Base-by-base conservation (phyloP, 345 rosid species). In the Ailanthus altissimus region DNA sequence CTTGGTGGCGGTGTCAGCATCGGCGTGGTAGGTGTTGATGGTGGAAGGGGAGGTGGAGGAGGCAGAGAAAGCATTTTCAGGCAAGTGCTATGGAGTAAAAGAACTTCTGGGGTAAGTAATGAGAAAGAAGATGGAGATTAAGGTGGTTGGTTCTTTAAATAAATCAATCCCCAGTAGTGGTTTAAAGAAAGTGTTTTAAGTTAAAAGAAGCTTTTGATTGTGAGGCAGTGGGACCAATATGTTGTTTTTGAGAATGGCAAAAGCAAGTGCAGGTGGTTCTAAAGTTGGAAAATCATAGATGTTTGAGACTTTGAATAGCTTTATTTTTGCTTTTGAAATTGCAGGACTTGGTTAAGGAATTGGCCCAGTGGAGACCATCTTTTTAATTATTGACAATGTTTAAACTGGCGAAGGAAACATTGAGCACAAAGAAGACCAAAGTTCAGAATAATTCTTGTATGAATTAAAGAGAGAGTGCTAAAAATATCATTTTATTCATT, bases 161-260 rank as follows among this genome's bases (percentile, higher is more conserved):
- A 84, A 85, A 64, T 66, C 21, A 62, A 62, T 15, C 5, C 12
- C 54, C 49, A 74, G 72, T 56, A 77, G 77, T 73, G 75, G 81
- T 47, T 81, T 75, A 79, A 82, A 40, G 59, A 71, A 84, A 80
- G 84, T 66, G 78, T 59, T 53, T 32, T 32, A 32, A 64, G 21
- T 75, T 28, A 82, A 89, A 79, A 81, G 75, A 84, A 76, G 87
- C 80, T 85, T 85, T 82, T 73, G 80, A 69, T 83, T 63, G 65
- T 43, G 83, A 68, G 75, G 75, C 53, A 81, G 86, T 83, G 86
- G 94, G 90, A 73, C 89, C 87, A 67, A 67, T 75, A 50, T 77
- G 87, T 57, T 79, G 67, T 45, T 86, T 80, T 83, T 71, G 78
- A 84, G 72, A 83, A 54, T 71, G 59, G 72, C 28, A 67, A 88